Conservation (phyloP, 1,284 basidiomycete genomes). For the Bondarzewia mesenterica region DNA sequence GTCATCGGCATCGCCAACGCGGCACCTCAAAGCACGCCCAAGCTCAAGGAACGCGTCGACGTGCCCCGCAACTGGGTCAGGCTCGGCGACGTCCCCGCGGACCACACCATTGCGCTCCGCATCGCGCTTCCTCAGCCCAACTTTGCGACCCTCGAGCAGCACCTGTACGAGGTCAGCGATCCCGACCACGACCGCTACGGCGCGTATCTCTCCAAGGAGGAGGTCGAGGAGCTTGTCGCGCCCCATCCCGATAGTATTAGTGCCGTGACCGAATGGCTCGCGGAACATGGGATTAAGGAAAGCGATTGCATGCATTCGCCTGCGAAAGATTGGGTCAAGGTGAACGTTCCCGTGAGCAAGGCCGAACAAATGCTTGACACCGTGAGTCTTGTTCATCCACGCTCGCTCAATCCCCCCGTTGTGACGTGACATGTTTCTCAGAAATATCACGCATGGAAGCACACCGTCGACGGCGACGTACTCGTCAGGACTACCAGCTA, state of each 20-base stretch:
- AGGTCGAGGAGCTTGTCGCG: slow-evolving; percentile 51
- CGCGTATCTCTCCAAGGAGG: slow-evolving; percentile 52
- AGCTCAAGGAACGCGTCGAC: slow-evolving; percentile 32
- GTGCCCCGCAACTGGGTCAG: slow-evolving; percentile 39
- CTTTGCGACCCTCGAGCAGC: slow-evolving; percentile 47
- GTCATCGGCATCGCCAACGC: neutral
- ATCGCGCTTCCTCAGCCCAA: slow-evolving; percentile 60
- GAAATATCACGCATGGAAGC: slow-evolving; percentile 37
- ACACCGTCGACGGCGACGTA: slow-evolving; percentile 42
- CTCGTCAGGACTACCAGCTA: slow-evolving; percentile 62
- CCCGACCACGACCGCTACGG: slow-evolving; percentile 38
- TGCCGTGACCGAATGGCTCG: slow-evolving; percentile 43
- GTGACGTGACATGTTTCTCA: neutral
- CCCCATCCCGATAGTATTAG: slow-evolving; percentile 47
- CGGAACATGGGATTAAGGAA: slow-evolving; percentile 39
- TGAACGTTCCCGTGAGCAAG: slow-evolving; percentile 48
- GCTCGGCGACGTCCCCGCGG: slow-evolving; percentile 32
- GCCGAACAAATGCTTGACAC: slow-evolving; percentile 47
- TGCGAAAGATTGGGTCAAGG: slow-evolving; percentile 61
- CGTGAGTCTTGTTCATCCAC: neutral
- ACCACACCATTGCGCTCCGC: slow-evolving; percentile 45
- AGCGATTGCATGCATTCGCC: slow-evolving; percentile 43
- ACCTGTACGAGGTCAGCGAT: slow-evolving; percentile 60
- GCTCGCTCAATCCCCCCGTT: neutral
- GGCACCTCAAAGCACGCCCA: neutral